A percentile compares a stretch with the other conserved stretches of the same genome.
These are phyloP conservation scores for Alternaria alternata DNA, from an alignment of 2,329 filamentous ascomycete genomes.

Conservation along the genomic window DNA sequence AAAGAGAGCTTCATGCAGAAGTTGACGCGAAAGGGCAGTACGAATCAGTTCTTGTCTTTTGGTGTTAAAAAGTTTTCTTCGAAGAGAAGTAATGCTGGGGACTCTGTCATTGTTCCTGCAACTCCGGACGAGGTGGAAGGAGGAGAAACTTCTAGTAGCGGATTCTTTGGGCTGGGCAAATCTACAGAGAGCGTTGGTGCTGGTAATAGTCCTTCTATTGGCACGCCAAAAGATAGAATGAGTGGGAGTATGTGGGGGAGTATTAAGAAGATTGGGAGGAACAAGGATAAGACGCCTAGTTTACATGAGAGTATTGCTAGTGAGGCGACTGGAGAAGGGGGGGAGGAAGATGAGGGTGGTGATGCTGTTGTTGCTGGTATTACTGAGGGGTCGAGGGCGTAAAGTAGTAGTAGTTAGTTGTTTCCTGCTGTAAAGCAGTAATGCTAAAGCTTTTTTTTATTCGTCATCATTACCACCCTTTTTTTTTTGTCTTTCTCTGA, in stretches of 20 bases:
- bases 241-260: slow-evolving; percentile 52
- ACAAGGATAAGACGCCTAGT: slow-evolving; percentile 56
- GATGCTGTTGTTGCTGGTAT: too few relatives aligned
- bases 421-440: too few relatives aligned
- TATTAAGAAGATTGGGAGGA: slow-evolving; percentile 55
- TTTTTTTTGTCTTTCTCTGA: too few relatives aligned
- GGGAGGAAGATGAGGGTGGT: slow-evolving; percentile 38
- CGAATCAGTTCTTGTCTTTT: slow-evolving; percentile 55
- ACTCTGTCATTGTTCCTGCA: slow-evolving; percentile 38
- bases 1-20: slow-evolving; percentile 61
- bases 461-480: too few relatives aligned
- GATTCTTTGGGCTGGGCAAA: slow-evolving; percentile 35
- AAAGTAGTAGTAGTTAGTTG: too few relatives aligned
- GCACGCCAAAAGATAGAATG: slow-evolving; percentile 46
- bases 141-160: slow-evolving; percentile 23
- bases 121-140: slow-evolving; percentile 53
- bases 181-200: slow-evolving; percentile 41
- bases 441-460: too few relatives aligned
- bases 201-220: slow-evolving; percentile 43
- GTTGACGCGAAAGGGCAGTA: slow-evolving; percentile 57
- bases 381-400: too few relatives aligned
- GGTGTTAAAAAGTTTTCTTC: slow-evolving; percentile 38
- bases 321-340: slow-evolving; percentile 41
- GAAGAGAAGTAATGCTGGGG: slow-evolving; percentile 21
- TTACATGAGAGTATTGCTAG: slow-evolving; percentile 57